Evolutionary conservation across 108 stramenopile species (phyloP), one percentile per base, ranked within the genome.

Genomic region (Conticribra weissflogii): DNA sequence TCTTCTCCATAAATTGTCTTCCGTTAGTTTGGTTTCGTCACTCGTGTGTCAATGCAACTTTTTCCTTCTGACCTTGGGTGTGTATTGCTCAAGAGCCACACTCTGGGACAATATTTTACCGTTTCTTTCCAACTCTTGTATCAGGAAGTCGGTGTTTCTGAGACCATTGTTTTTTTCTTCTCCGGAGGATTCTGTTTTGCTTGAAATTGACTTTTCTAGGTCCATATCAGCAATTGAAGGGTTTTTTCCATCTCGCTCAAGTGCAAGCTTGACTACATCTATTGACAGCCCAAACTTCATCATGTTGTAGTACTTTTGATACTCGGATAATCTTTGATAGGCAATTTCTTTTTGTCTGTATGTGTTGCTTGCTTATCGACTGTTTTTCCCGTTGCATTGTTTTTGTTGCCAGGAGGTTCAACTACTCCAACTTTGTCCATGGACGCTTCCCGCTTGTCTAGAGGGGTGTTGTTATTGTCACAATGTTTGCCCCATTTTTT

Each of bases 71-170:
- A 77, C 70, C 70, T 81, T 76, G 69, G n/a, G n/a, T n/a, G n/a
- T n/a, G n/a, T n/a, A n/a, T n/a, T n/a, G n/a, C n/a, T n/a, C n/a
- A n/a, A n/a, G n/a, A n/a, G n/a, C n/a, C n/a, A n/a, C n/a, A n/a
- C n/a, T n/a, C n/a, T n/a, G n/a, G n/a, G n/a, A n/a, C n/a, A 86
- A 84, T 36, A 78, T 84, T 77, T 86, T 86, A 2, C 30, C 34
- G 47, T 74, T 84, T n/a, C 65, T 62, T 28, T 81, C 78, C 50
- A 82, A 72, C 44, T 84, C 76, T 74, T 76, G 67, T 7, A 81
- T 63, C 19, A 83, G 68, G 18, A 63, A 68, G 7, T 81, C 81
- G 27, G 49, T 33, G 1, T 47, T 31, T 14, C 68, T 30, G 15
- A 9, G 5, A 12, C 36, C 12, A 12, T 5, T 5, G 12, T 12